Base-by-base conservation (phyloP, 2,329 filamentous ascomycete species). In the Lachnellula cervina region DNA sequence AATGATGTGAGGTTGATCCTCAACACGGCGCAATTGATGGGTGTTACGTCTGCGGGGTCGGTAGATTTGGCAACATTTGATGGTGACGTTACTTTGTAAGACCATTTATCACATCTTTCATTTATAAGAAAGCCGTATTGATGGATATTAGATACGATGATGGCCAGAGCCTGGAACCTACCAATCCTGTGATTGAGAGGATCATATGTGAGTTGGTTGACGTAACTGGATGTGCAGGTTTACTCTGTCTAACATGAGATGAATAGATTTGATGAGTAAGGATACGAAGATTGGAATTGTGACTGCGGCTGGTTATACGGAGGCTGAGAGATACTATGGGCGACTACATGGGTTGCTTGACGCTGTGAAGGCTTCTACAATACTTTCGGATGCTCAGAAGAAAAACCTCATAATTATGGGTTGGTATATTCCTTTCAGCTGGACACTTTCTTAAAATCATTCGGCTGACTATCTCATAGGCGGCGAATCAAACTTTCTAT, bases 401-500 rank as follows among this genome's bases (percentile, higher is more conserved):
- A 80, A 87, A 64, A 90, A 88, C 64, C 79, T 99, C 5, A 80
- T 97, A 59, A 87, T 99, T 63, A 90, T 99, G 82, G 94, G 68
- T 68, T 61, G 42, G 58, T 45, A n/a, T 19, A n/a, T 16, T n/a
- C 45, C 13, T 51, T 25, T 34, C 42, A 23, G n/a, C n/a, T 49
- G 9, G 4, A 23, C n/a, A 17, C 11, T 43, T 4, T 43, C 37
- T 23, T n/a, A 28, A 28, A 17, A 14, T 17, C 35, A 13, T 51
- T 45, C 44, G 55, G 54, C 52, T 52, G 47, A 48, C 7, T 23
- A 28, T 34, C 17, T 16, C 23, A 19, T 53, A 70, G 68, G 94
- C 60, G 94, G 94, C 54, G 94, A 99, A 73, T 90, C 89, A 58
- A 97, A 96, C 75, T 99, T 95, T 71, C 84, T 97, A 51, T 97